Base-by-base conservation (phyloP, 177 flowering plant species). In the Vitis hybrid region DNA sequence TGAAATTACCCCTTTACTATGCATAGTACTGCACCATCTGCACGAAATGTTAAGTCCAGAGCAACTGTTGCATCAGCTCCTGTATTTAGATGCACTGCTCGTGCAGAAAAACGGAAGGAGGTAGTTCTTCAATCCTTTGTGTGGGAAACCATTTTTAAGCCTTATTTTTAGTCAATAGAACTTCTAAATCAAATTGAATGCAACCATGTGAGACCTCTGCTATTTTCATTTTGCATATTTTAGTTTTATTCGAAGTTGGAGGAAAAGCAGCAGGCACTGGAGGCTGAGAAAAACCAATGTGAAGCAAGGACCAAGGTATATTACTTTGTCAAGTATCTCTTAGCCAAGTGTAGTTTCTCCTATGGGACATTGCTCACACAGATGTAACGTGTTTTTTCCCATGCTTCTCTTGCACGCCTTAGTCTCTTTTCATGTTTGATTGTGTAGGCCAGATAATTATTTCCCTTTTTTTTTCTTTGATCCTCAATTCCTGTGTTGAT, bases 41-140 rank as follows among this genome's bases (percentile, higher is more conserved):
- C 81, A 51, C 73, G 81, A 48, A 70, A 80, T 45, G 48, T 70
- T 50, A 84, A 74, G 70, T 70, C 80, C 57, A 86, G 70, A 81
- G 65, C 74, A 6, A 89, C 81, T 64, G 71, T 82, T 76, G 86
- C 80, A 32, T 76, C 87, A 55, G 87, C 95, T 75, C 97, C 99
- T 50, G 50, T 55, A 62, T 88, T 95, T 71, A 81, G 79, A 75
- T 80, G 83, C 79, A 73, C 74, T 64, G 89, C 87, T 34, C 97
- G 99, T 67, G 84, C 91, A 26, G 97, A 88, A 81, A 91, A 89
- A 76, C 88, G 98, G 62, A 90, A 70, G 80, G 97, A 95, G 97
- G 99, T 95, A 85, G 6, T 54, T 61, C 62, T 23, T 54, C 69
- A 70, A 3, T 59, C 15, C 12, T 64, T 51, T 59, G 18, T 17